These are phyloP conservation scores for Crithidia sp. DNA, from an alignment of 208 protist genomes.

Conservation along the genomic window DNA sequence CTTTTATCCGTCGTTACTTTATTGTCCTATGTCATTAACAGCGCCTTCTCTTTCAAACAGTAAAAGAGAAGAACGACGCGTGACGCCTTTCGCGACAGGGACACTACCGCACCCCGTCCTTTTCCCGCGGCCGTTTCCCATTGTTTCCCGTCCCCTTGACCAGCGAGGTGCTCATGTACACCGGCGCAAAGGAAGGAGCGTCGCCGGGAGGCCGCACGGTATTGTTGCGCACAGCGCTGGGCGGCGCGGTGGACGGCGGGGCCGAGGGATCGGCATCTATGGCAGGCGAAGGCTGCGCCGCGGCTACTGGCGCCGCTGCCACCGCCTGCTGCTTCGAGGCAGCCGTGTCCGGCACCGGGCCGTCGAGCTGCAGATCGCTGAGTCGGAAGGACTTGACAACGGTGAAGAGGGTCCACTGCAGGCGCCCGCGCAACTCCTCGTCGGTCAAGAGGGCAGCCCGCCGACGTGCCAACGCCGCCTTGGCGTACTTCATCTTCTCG, in stretches of 20 bases:
- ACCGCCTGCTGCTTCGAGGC: conserved; percentile 31
- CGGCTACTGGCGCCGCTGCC: background rate
- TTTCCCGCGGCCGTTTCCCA: conserved; percentile 29
- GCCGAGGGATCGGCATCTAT: background rate
- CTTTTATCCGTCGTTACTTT: no score
- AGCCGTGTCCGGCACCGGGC: conserved; percentile 63
- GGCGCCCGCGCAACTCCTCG: conserved; percentile 77
- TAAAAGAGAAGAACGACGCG: background rate
- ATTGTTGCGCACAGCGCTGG: conserved; percentile 2
- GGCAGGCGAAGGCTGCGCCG: background rate
- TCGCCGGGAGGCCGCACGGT: conserved; percentile 41
- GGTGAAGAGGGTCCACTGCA: conserved; percentile 85
- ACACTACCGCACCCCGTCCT: conserved; percentile 4
- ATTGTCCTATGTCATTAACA: no score
- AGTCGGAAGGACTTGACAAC: conserved; percentile 74
- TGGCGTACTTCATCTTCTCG: conserved; percentile 80
- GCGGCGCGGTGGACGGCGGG: background rate
- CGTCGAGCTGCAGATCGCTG: conserved; percentile 79
- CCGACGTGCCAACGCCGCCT: conserved; percentile 73
- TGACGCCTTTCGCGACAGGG: background rate
- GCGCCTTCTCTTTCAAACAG: background rate
- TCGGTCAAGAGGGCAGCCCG: conserved; percentile 86
- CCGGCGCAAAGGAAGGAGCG: conserved; percentile 44
- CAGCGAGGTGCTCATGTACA: conserved; percentile 76
- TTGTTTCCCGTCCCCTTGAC: conserved; percentile 34